Evolutionary conservation across 495 filamentous ascomycete species (phyloP).

Genomic region (Astrothelium subdiscretum): DNA sequence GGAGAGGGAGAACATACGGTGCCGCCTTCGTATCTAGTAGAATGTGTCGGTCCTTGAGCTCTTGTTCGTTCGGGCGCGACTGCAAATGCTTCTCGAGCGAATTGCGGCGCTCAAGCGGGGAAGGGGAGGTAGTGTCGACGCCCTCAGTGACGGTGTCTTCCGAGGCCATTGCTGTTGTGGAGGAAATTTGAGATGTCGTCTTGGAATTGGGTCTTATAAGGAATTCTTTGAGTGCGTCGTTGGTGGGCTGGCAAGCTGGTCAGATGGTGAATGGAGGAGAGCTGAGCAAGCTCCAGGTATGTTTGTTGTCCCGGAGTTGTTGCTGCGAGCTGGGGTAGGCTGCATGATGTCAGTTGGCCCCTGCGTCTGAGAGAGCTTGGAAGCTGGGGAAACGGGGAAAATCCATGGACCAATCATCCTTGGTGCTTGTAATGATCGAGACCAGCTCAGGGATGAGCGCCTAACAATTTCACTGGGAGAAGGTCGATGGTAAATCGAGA

Average conservation of each 20-base stretch:
- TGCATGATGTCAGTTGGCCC: neutral
- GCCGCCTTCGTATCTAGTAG: slow-evolving; percentile 60
- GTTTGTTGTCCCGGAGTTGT: neutral
- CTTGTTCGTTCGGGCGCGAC: slow-evolving; percentile 64
- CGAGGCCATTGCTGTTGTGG: neutral
- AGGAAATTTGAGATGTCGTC: neutral
- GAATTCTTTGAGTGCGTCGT: neutral
- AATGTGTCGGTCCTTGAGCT: slow-evolving; percentile 67
- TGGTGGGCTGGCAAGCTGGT: neutral
- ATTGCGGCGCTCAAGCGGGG: slow-evolving; percentile 67
- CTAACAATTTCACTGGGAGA: no score
- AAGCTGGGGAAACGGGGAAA: neutral
- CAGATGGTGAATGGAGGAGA: neutral
- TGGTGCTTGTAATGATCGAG: no score
- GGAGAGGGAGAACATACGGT: slow-evolving; percentile 36
- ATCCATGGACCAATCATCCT: no score
- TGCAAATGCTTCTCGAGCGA: slow-evolving; percentile 80
- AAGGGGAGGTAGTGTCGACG: slow-evolving; percentile 52
- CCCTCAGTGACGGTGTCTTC: neutral
- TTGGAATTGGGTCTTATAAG: neutral
- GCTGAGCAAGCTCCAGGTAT: neutral
- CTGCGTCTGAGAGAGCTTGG: neutral
- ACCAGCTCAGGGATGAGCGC: no score
- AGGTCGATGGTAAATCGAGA: no score
- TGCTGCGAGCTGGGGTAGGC: neutral